Conservation (phyloP, 139 green algal genomes). For the Coelastrella sp. region DNA sequence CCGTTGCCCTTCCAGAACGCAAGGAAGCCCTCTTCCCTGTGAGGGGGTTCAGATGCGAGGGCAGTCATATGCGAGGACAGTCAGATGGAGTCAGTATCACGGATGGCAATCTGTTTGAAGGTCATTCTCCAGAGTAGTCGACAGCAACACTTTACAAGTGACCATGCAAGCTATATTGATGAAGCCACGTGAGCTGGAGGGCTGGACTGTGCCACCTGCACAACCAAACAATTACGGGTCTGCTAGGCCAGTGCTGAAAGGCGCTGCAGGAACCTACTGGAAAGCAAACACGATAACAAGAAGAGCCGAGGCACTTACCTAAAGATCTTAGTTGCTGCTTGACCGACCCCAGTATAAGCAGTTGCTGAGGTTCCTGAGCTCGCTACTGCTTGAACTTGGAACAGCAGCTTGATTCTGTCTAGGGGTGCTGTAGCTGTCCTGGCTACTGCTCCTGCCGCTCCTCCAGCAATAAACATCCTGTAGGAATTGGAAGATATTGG, state of each 20-base stretch:
- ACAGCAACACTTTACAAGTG: no score
- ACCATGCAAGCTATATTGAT: no score
- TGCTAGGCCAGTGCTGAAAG: no score
- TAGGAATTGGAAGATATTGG: not conserved
- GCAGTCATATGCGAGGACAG: no score
- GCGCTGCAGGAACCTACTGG: not conserved
- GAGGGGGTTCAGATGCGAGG: no score
- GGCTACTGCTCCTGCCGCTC: constrained; percentile 77
- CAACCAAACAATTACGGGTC: no score
- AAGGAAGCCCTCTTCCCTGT: constrained; percentile 88
- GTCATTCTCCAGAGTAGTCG: no score
- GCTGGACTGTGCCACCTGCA: no score
- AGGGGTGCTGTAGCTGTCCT: constrained; percentile 82
- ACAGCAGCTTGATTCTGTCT: constrained; percentile 96
- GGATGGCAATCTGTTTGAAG: no score
- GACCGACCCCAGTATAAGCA: constrained; percentile 88
- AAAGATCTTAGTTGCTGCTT: constrained; percentile 89
- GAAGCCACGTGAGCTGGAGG: no score
- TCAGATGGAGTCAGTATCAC: no score
- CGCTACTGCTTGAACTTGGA: constrained; percentile 88
- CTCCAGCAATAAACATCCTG: constrained; percentile 78
- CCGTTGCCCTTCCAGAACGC: constrained; percentile 97
- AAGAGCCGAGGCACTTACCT: constrained; percentile 45
- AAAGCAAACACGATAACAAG: not conserved
- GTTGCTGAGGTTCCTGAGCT: constrained; percentile 25